Conservation (phyloP, 495 filamentous ascomycete species). For the Annulohypoxylon nitens region DNA sequence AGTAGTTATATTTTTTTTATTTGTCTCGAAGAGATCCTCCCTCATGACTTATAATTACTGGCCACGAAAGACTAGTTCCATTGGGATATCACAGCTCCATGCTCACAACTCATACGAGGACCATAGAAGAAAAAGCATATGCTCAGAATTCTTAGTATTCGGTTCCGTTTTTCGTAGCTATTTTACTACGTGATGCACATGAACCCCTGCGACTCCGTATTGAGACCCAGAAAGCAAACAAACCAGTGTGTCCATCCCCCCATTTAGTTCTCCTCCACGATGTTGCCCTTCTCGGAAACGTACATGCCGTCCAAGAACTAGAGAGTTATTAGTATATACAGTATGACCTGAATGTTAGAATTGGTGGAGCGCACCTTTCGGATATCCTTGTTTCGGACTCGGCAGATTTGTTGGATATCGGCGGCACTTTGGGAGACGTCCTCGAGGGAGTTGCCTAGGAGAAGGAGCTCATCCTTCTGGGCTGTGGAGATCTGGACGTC, state of each 20-base stretch:
- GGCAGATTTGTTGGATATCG: slow-evolving; percentile 99
- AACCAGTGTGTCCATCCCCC: slow-evolving; percentile 46
- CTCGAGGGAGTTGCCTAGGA: slow-evolving; percentile 95
- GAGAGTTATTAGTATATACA: slow-evolving; percentile 51
- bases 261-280: slow-evolving; percentile 73
- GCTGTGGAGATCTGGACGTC: slow-evolving; percentile 88
- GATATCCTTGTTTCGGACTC: slow-evolving; percentile 99
- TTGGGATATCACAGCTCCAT: not conserved
- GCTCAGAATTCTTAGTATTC: slow-evolving; percentile 47
- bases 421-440: slow-evolving; percentile 96
- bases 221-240: slow-evolving; percentile 60
- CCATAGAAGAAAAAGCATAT: slow-evolving; percentile 33
- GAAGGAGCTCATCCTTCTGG: slow-evolving; percentile 95
- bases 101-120: slow-evolving; percentile 5
- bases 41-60: not conserved
- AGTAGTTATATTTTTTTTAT: not conserved
- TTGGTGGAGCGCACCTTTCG: slow-evolving; percentile 78
- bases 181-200: slow-evolving; percentile 71
- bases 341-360: not conserved
- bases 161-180: slow-evolving; percentile 63
- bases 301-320: slow-evolving; percentile 99
- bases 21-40: not conserved
- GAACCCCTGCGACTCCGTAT: slow-evolving; percentile 64
- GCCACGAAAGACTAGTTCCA: not conserved
- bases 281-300: slow-evolving; percentile 97